Evolutionary conservation across 257 asterid genomes (phyloP).

Genomic region (Galeopsis tetrahit): DNA sequence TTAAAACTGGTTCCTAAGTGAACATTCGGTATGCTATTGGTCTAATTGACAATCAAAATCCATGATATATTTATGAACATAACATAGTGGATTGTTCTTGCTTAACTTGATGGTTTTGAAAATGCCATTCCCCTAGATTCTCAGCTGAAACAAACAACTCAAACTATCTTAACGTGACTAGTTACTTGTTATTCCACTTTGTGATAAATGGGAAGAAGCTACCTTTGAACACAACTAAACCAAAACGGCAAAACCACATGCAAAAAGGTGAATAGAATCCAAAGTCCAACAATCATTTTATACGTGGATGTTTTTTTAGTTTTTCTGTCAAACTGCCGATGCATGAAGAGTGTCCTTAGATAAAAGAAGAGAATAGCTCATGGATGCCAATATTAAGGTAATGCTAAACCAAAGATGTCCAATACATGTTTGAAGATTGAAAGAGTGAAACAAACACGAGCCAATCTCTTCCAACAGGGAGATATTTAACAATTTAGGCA

Average conservation of each 20-base stretch:
- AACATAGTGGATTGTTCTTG: background rate
- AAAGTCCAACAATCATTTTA: too few relatives aligned
- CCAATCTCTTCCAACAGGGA: slow-evolving; percentile 8
- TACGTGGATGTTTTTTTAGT: too few relatives aligned
- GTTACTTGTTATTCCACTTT: background rate
- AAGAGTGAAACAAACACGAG: background rate
- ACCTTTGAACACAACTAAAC: slow-evolving; percentile 7
- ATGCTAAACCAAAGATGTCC: too few relatives aligned
- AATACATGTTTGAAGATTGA: background rate
- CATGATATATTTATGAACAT: background rate
- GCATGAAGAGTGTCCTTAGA: background rate
- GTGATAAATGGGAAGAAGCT: slow-evolving; percentile 4
- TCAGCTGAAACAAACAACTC: background rate
- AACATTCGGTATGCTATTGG: slow-evolving; percentile 11
- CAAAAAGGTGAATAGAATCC: too few relatives aligned
- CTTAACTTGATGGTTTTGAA: slow-evolving; percentile 1
- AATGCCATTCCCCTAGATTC: background rate
- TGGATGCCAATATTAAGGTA: too few relatives aligned
- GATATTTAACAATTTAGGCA: background rate
- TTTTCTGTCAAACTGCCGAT: too few relatives aligned
- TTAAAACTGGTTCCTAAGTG: slow-evolving; percentile 6
- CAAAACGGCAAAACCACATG: background rate
- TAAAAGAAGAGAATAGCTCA: too few relatives aligned
- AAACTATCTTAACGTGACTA: slow-evolving; percentile 7
- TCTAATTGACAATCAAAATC: slow-evolving; percentile 8